These are phyloP conservation scores for Fusarium nisikadoi DNA, from an alignment of 2,329 filamentous ascomycete genomes.

Conservation along the genomic window DNA sequence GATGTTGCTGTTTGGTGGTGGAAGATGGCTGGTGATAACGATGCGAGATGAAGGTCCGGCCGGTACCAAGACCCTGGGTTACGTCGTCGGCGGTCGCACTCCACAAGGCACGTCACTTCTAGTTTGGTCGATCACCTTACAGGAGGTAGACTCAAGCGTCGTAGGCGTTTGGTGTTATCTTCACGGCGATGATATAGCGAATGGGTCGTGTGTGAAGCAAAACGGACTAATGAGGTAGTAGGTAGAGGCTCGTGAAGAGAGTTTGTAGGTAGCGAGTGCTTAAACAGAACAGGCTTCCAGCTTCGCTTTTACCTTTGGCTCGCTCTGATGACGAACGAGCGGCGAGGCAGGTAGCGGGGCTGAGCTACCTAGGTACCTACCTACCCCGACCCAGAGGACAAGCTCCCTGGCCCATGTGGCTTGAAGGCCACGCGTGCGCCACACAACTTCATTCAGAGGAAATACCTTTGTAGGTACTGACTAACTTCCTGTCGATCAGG, in stretches of 20 bases:
- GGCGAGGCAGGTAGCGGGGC: conserved; percentile 34
- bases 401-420: conserved; percentile 24
- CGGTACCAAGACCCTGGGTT: conserved; percentile 33
- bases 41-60: conserved; percentile 20
- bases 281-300: conserved; percentile 26
- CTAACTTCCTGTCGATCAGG: background rate
- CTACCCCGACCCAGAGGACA: background rate
- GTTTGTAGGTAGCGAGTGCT: conserved; percentile 6
- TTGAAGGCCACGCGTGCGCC: conserved; percentile 31
- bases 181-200: background rate
- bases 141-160: background rate
- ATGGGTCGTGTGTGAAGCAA: background rate
- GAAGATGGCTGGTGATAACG: conserved; percentile 1
- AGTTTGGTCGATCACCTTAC: background rate
- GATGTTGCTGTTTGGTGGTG: background rate
- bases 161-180: conserved; percentile 1
- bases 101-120: conserved; percentile 35
- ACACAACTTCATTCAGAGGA: conserved; percentile 1
- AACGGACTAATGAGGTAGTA: background rate
- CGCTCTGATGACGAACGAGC: conserved; percentile 37
- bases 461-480: too few relatives aligned
- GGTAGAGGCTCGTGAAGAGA: background rate
- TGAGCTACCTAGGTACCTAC: conserved; percentile 28
- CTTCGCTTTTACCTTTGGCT: conserved; percentile 3
- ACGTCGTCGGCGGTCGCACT: conserved; percentile 31